These are phyloP conservation scores for Fallopia convolvulus DNA, from an alignment of 148 eudicot species.

Conservation along the genomic window DNA sequence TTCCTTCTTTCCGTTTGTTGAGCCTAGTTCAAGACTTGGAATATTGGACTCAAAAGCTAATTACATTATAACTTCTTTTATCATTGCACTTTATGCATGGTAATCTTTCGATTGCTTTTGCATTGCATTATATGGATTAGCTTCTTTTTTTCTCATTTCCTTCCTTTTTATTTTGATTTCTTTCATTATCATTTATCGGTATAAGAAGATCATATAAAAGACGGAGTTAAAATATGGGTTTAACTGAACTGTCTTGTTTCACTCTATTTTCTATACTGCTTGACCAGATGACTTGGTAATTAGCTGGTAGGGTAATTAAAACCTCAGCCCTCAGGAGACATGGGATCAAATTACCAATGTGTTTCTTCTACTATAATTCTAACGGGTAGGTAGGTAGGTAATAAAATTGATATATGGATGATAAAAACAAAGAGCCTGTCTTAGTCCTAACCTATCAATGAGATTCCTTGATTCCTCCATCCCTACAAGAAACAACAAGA, in stretches of 20 bases:
- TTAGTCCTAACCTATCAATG: slow-evolving; percentile 50
- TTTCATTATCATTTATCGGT: no score
- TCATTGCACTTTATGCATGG: slow-evolving; percentile 6
- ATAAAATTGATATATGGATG: background rate
- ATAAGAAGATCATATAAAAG: no score
- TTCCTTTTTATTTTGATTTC: background rate
- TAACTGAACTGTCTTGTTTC: no score
- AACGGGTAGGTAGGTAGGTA: background rate
- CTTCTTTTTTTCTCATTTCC: slow-evolving; percentile 12
- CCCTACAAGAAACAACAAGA: slow-evolving; percentile 67
- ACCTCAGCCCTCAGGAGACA: background rate
- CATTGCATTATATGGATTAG: background rate
- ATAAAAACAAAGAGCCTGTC: background rate
- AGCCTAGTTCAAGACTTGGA: slow-evolving; percentile 3
- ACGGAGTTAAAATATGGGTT: no score
- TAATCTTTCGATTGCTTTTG: slow-evolving; percentile 5
- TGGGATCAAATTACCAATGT: background rate
- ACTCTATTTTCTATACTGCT: no score
- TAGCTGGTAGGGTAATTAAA: no score
- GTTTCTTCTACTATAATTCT: background rate
- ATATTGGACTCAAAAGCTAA: background rate
- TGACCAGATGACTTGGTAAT: no score
- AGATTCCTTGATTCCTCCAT: slow-evolving; percentile 73
- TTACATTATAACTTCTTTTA: background rate
- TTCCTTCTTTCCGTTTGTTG: background rate